Percentiles rank a stretch among this genome's conserved stretches.
Evolutionary conservation across 768 basidiomycete species (phyloP).

Genomic region (Cyclocybe aegerita): DNA sequence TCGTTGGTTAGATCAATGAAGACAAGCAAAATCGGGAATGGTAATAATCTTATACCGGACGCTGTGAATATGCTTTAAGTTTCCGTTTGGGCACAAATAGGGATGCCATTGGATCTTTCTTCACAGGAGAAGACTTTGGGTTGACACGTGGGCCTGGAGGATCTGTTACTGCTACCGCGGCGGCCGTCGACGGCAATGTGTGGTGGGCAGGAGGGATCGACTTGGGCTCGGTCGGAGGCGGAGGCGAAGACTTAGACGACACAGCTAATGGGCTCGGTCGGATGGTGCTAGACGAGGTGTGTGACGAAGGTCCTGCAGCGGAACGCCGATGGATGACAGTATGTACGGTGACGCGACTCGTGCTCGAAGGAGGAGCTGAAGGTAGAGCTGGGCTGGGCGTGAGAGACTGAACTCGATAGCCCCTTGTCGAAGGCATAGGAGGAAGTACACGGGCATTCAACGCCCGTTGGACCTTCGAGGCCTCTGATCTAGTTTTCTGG

Average conservation of each 20-base stretch:
- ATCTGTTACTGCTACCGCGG: slow-evolving; percentile 4
- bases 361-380: slow-evolving; percentile 29
- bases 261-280: slow-evolving; percentile 10
- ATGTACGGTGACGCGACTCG: slow-evolving; percentile 51
- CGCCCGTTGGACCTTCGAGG: slow-evolving; percentile 64
- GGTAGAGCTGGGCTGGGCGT: slow-evolving; percentile 32
- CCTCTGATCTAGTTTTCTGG: slow-evolving; percentile 74
- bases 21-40: background rate
- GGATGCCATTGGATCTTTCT: slow-evolving; percentile 63
- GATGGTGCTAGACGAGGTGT: slow-evolving; percentile 14
- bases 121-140: slow-evolving; percentile 38
- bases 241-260: slow-evolving; percentile 8
- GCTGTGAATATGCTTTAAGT: slow-evolving; percentile 62
- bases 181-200: slow-evolving; percentile 1
- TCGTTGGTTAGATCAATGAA: background rate
- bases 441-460: slow-evolving; percentile 53
- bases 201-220: background rate
- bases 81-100: slow-evolving; percentile 81
- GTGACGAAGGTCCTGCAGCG: slow-evolving; percentile 11
- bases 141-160: slow-evolving; percentile 12
- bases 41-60: slow-evolving; percentile 30
- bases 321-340: slow-evolving; percentile 43
- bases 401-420: slow-evolving; percentile 39
- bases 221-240: slow-evolving; percentile 13
- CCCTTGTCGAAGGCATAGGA: slow-evolving; percentile 50